These are phyloP conservation scores for Cylindrodendrum hubeiense DNA, from an alignment of 2,329 filamentous ascomycete genomes.

Conservation along the genomic window DNA sequence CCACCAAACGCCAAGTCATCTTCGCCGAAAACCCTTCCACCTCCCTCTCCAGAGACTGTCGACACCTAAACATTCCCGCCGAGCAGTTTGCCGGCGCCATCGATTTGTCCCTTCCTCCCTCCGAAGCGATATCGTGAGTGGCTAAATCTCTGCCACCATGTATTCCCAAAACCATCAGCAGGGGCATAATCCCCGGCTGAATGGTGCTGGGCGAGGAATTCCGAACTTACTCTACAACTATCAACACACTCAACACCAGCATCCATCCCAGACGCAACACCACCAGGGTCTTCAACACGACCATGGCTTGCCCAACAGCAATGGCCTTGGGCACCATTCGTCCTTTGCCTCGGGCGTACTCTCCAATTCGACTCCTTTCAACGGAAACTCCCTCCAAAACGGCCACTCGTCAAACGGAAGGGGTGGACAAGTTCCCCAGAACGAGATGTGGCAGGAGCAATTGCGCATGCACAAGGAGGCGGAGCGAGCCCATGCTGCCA, in stretches of 20 bases:
- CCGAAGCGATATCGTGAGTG: slow-evolving; percentile 30
- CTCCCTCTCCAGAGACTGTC: slow-evolving; percentile 29
- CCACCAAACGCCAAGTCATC: slow-evolving; percentile 33
- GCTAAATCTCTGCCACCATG: slow-evolving; percentile 65
- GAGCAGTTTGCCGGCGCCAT: slow-evolving; percentile 47
- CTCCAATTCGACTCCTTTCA: slow-evolving; percentile 73
- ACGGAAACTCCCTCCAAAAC: slow-evolving; percentile 66
- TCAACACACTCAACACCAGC: slow-evolving; percentile 71
- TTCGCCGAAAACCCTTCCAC: slow-evolving; percentile 29
- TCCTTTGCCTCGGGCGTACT: slow-evolving; percentile 59
- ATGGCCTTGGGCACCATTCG: slow-evolving; percentile 63
- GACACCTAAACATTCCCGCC: slow-evolving; percentile 39
- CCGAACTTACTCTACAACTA: slow-evolving; percentile 78
- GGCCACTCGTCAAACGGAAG: slow-evolving; percentile 64
- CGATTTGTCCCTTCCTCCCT: slow-evolving; percentile 34
- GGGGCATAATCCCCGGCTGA: slow-evolving; percentile 81
- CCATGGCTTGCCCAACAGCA: slow-evolving; percentile 65
- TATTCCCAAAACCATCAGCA: slow-evolving; percentile 80
- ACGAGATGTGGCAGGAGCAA: slow-evolving; percentile 89
- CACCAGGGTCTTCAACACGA: slow-evolving; percentile 72
- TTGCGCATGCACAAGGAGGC: slow-evolving; percentile 83
- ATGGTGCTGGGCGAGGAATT: slow-evolving; percentile 68
- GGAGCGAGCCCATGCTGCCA: slow-evolving; percentile 78
- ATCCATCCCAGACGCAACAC: slow-evolving; percentile 74
- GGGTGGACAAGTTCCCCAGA: slow-evolving; percentile 64